phyloP scores from a whole-genome alignment of 139 green algal genomes.

The Tetraselmis chui region DNA sequence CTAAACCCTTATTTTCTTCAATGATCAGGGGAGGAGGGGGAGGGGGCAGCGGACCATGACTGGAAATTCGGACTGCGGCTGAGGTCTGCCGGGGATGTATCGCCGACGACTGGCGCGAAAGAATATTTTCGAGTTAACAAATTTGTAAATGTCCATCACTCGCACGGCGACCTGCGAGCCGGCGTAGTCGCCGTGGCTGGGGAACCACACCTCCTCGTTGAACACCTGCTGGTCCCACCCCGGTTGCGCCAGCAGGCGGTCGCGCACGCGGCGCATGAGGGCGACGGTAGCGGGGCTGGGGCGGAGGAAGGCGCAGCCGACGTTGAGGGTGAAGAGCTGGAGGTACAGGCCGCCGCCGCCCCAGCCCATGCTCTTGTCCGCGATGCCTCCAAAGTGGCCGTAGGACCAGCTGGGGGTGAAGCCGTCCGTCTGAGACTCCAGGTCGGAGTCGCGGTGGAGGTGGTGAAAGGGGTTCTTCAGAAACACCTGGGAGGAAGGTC shows the following conservation, averaged over 20 bases:
- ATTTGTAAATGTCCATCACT: constrained; percentile 72
- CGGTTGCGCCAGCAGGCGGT: constrained; percentile 56
- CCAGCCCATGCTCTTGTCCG: constrained; percentile 89
- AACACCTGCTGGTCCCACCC: constrained; percentile 86
- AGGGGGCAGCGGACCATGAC: constrained; percentile 36
- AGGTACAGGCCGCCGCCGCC: constrained; percentile 46
- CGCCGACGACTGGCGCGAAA: neutral
- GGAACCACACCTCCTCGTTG: constrained; percentile 87
- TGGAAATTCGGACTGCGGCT: constrained; percentile 56
- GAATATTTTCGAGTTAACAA: constrained; percentile 65
- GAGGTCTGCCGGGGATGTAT: neutral
- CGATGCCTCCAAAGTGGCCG: constrained; percentile 75
- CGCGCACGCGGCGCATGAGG: constrained; percentile 56
- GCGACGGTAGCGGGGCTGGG: constrained; percentile 56
- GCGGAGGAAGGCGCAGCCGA: constrained; percentile 74
- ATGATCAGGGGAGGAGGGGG: constrained; percentile 53
- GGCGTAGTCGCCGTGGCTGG: constrained; percentile 66
- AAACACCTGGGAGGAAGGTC: too few species aligned
- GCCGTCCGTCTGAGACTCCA: constrained; percentile 73
- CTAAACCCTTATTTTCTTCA: too few species aligned
- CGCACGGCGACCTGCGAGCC: constrained; percentile 53
- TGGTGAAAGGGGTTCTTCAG: constrained; percentile 58
- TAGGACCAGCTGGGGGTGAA: constrained; percentile 80
- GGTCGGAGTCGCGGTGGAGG: constrained; percentile 55
- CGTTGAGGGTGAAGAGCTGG: constrained; percentile 79